Evolutionary conservation across 1,284 basidiomycete species (phyloP).

Genomic region (Exsudoporus floridanus): DNA sequence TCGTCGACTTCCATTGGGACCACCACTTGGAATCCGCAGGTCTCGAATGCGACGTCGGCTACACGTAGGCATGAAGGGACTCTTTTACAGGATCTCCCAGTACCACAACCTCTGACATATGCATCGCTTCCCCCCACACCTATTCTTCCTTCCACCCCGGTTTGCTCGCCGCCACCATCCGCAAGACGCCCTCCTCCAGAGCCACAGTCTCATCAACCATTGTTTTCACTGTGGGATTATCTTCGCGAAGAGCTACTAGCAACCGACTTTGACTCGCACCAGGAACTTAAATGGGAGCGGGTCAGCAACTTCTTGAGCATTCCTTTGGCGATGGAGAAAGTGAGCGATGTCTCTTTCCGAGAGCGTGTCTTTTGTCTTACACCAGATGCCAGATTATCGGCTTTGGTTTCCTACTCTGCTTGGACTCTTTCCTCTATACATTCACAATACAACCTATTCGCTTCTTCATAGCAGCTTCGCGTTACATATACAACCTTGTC

Average conservation of each 20-base stretch:
- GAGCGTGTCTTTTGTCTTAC: slow-evolving; percentile 7
- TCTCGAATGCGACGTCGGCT: slow-evolving; percentile 10
- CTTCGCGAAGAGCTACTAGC: slow-evolving; percentile 83
- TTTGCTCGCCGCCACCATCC: slow-evolving; percentile 23
- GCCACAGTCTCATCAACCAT: slow-evolving; percentile 29
- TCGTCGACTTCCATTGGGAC: slow-evolving; percentile 30
- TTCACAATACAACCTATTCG: slow-evolving; percentile 98
- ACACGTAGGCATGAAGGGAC: slow-evolving; percentile 18
- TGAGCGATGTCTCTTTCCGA: slow-evolving; percentile 32
- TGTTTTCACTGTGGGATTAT: slow-evolving; percentile 91
- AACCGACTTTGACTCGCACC: slow-evolving; percentile 89
- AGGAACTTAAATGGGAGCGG: slow-evolving; percentile 95
- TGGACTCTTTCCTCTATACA: slow-evolving; percentile 97
- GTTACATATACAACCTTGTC: slow-evolving; percentile 55
- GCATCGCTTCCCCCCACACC: slow-evolving; percentile 72
- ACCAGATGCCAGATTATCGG: slow-evolving; percentile 69
- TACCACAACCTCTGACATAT: slow-evolving; percentile 46
- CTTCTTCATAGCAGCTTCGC: slow-evolving; percentile 65
- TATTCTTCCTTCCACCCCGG: slow-evolving; percentile 49
- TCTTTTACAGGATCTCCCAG: slow-evolving; percentile 6
- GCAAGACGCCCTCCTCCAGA: slow-evolving; percentile 7
- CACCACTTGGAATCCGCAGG: slow-evolving; percentile 24
- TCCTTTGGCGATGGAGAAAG: slow-evolving; percentile 93
- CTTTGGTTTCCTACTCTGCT: slow-evolving; percentile 91
- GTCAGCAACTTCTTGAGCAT: slow-evolving; percentile 96